Evolutionary conservation across 2,329 filamentous ascomycete species (phyloP), one percentile per base, ranked within the genome.

Genomic region (Alternaria gansuensis): DNA sequence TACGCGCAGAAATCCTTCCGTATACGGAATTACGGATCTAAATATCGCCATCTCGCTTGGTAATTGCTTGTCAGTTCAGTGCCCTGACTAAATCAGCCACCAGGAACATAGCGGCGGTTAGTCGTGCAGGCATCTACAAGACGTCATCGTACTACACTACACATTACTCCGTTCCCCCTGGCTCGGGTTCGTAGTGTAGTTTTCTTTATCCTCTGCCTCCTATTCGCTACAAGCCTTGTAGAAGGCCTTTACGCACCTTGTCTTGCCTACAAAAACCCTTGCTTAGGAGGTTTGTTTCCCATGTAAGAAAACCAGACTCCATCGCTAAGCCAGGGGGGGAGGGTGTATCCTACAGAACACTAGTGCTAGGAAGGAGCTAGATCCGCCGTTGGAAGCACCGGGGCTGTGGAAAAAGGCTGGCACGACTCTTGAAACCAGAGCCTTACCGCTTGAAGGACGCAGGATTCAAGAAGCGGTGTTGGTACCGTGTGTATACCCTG

Each of bases 21-120:
- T 21, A 48, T 41, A 41, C 56, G 51, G 50, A 21, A 13, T 24
- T 33, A 44, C 29, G 29, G 13, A 39, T 46, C 46, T 43, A 11
- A 57, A 46, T 39, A 41, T 48, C 37, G 44, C 64, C 59, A 66
- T 68, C 59, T 67, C 65, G 62, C 68, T 67, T 66, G 59, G 40
- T 58, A 53, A 57, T 59, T 61, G 50, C 58, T 48, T 54, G 43
- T 50, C 54, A 57, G 54, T 55, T 54, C 44, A 58, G 52, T 43
- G 29, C 59, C 36, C 60, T 63, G 59, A 64, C 34, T 60, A 53
- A 57, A 55, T 58, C 53, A 59, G 62, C 60, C 59, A 65, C 58
- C 60, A 46, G 54, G 45, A 36, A 45, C 53, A 45, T 50, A 31
- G 31, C 17, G 45, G 41, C 52, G 49, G 54, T 51, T 61, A 48